phyloP scores from a whole-genome alignment of 805 yeast genomes.

The Ogataea siamensis region DNA sequence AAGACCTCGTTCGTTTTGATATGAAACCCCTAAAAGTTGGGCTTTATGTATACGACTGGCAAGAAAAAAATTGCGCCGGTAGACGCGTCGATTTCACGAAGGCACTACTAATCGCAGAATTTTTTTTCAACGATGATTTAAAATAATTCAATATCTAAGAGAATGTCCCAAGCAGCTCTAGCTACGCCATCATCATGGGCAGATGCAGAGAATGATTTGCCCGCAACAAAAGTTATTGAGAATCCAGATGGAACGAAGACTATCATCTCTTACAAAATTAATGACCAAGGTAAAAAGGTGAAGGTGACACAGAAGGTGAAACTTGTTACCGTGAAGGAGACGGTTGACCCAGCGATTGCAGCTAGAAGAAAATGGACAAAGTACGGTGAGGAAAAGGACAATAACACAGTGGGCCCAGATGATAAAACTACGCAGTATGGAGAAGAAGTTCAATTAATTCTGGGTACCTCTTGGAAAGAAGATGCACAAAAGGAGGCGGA shows the following conservation, averaged over 20 bases:
- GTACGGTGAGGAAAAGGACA: constrained; percentile 75
- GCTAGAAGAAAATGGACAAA: constrained; percentile 82
- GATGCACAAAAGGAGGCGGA: constrained; percentile 69
- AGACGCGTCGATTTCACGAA: constrained; percentile 9
- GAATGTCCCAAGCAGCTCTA: constrained; percentile 18
- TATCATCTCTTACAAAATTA: constrained; percentile 70
- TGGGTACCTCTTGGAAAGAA: constrained; percentile 77
- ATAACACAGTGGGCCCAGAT: constrained; percentile 81
- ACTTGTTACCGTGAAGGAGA: constrained; percentile 73
- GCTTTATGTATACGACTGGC: not conserved
- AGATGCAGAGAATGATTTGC: constrained; percentile 64
- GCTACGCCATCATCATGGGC: constrained; percentile 51
- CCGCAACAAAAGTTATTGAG: constrained; percentile 69
- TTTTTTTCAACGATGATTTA: constrained; percentile 10
- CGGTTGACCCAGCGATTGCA: constrained; percentile 84
- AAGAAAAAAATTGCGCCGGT: not conserved
- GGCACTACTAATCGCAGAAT: constrained; percentile 8
- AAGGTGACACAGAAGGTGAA: constrained; percentile 84
- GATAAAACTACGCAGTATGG: constrained; percentile 84
- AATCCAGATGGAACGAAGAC: constrained; percentile 91
- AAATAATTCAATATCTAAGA: not conserved
- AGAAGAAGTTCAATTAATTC: constrained; percentile 73
- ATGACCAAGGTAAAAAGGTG: constrained; percentile 78
- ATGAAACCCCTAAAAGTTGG: constrained; percentile 2
- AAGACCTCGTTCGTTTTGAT: not conserved